Evolutionary conservation across 495 filamentous ascomycete genomes (phyloP).

Genomic region (Talaromyces stipitatus): DNA sequence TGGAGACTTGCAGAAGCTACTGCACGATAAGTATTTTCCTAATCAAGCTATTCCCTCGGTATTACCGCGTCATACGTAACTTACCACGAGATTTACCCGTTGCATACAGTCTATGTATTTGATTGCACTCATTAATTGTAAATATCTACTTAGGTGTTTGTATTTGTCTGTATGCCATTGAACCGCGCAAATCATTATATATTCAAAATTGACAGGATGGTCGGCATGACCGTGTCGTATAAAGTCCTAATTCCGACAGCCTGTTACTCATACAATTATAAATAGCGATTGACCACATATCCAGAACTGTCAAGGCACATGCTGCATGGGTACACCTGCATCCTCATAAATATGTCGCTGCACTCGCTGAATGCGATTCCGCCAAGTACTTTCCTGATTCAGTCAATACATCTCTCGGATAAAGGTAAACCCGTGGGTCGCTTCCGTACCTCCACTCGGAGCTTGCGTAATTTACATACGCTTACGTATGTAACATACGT

Average conservation of each 20-base stretch:
- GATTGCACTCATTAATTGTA: no score
- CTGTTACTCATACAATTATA: no score
- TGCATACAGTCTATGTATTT: no score
- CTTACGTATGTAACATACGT: background rate
- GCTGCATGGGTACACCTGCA: background rate
- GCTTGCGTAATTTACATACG: background rate
- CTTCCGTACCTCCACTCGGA: background rate
- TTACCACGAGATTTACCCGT: background rate
- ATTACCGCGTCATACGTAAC: background rate
- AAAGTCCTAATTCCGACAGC: no score
- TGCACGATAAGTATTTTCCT: constrained; percentile 3
- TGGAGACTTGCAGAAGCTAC: background rate
- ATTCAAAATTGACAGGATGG: no score
- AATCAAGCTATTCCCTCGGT: background rate
- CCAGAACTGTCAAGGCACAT: background rate
- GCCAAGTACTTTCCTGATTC: background rate
- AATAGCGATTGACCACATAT: no score
- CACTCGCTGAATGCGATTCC: background rate
- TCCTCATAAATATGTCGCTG: background rate
- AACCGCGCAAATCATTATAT: no score
- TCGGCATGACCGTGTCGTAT: no score
- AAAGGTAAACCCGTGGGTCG: background rate
- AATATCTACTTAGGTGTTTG: no score
- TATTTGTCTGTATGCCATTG: no score
- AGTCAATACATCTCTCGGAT: background rate